Conservation (phyloP, 805 yeast genomes). For the Zygotorulaspora chibaensis region DNA sequence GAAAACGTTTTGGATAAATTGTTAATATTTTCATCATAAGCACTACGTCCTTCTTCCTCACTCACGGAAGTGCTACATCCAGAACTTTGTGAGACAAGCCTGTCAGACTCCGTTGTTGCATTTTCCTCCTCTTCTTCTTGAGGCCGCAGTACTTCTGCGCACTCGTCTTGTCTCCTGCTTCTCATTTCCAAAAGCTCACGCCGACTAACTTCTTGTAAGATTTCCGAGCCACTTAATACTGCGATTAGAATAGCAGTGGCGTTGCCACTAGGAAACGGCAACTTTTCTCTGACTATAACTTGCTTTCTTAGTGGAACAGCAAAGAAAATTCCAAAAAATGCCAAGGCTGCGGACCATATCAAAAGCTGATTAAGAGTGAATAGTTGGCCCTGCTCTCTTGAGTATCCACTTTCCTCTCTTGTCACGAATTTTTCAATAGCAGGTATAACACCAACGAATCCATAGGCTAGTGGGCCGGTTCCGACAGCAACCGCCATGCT, state of each 20-base stretch:
- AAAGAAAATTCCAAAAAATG: slow-evolving; percentile 92
- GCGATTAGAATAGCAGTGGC: slow-evolving; percentile 93
- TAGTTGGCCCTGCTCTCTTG: slow-evolving; percentile 29
- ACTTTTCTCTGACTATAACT: slow-evolving; percentile 79
- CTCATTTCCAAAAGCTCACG: slow-evolving; percentile 36
- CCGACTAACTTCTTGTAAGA: slow-evolving; percentile 36
- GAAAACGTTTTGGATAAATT: slow-evolving; percentile 57
- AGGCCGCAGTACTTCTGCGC: slow-evolving; percentile 27
- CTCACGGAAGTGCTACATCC: slow-evolving; percentile 6
- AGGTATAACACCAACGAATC: slow-evolving; percentile 91
- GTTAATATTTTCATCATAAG: slow-evolving; percentile 54
- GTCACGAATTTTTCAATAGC: slow-evolving; percentile 88
- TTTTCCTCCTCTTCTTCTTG: slow-evolving; percentile 8
- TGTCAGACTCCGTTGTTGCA: slow-evolving; percentile 1
- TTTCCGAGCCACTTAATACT: slow-evolving; percentile 71
- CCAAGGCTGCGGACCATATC: slow-evolving; percentile 81
- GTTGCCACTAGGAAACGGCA: slow-evolving; percentile 91
- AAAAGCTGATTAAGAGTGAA: slow-evolving; percentile 52
- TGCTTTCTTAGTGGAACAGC: slow-evolving; percentile 85
- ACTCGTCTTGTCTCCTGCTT: slow-evolving; percentile 23
- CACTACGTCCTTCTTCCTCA: slow-evolving; percentile 6
- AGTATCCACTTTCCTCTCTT: slow-evolving; percentile 65
- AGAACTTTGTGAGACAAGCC: background rate
- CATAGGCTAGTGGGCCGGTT: slow-evolving; percentile 94
- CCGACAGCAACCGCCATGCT: slow-evolving; percentile 96